Conservation (phyloP, 768 basidiomycete species). For the Dendrothele bispora region DNA sequence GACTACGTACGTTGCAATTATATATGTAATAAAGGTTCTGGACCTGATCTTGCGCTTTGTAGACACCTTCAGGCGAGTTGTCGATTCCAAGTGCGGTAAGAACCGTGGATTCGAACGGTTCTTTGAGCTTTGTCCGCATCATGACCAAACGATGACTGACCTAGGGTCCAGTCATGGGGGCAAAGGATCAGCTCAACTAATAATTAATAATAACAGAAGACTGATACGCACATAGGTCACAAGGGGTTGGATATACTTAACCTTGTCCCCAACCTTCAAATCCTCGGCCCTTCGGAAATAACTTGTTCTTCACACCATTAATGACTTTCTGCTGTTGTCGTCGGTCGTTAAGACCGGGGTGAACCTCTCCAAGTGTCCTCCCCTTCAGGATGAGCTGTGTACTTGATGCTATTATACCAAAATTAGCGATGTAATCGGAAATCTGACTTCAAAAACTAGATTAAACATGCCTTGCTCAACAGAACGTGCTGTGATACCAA, state of each 20-base stretch:
- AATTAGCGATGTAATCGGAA: background rate
- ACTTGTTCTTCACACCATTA: background rate
- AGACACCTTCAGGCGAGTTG: background rate
- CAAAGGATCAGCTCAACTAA: too few species aligned
- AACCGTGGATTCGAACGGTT: background rate
- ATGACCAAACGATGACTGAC: background rate
- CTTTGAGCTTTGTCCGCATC: background rate
- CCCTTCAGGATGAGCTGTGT: background rate
- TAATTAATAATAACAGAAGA: too few species aligned
- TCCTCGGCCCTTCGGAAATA: background rate
- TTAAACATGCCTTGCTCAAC: background rate
- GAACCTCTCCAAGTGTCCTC: background rate
- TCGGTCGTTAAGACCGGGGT: background rate
- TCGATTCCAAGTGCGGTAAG: background rate
- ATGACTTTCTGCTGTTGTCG: background rate
- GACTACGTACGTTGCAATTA: too few species aligned
- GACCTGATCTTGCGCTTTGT: background rate
- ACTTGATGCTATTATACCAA: background rate
- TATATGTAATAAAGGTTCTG: background rate
- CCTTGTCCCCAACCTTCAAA: background rate
- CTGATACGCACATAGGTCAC: too few species aligned
- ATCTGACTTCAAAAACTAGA: background rate
- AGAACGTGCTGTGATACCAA: background rate
- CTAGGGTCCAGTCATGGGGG: too few species aligned
- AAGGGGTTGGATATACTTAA: too few species aligned